Base-by-base conservation (phyloP, 1,284 basidiomycete species). In the Golubevia pallescens region DNA sequence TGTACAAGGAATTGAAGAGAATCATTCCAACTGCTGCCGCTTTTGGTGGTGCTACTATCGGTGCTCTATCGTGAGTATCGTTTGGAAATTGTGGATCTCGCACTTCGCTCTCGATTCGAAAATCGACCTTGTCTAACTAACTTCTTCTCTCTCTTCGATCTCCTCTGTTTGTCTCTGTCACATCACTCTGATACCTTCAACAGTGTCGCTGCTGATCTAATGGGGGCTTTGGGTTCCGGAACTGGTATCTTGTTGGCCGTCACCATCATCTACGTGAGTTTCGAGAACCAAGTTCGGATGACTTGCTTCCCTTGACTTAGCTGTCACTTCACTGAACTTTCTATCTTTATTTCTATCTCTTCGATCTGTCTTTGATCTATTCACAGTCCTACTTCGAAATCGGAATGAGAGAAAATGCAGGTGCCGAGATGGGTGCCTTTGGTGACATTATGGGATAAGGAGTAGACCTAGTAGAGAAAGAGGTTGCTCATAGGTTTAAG, bases 1-100 rank as follows among this genome's bases (percentile, higher is more conserved):
- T 98, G 93, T 98, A 98, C 90, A 98, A 97, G 89, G 96, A 98
- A 86, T 90, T 98, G 72, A 99, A 98, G 89, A 90, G 94, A 58
- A 92, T 98, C 73, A 97, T 99, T 73, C 96, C 96, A 0, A 98
- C 95, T 19, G 96, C 97, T 6, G 96, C 96, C 14, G 94, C 95
- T 1, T 94, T 98, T 74, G 97, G 96, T 67, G 96, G 96, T 63
- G 97, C 95, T 24, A 93, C 95, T 68, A 92, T 98, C 34, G 96
- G 96, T 58, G 88, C 97, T 21, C 88, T 98, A 20, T 94, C 93
- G n/a, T 65, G 59, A 34, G 61, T 63, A 57, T 38, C 3, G 34
- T 38, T 38, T 38, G 34, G 5, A 38, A 10, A 10, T 38, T 38
- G 34, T 10, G 3, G 34, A 38, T 38, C 34, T 5, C 34, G 5